Evolutionary conservation across 225 moss, liverwort and hornwort species (phyloP).

Genomic region (Climacium dendroides): DNA sequence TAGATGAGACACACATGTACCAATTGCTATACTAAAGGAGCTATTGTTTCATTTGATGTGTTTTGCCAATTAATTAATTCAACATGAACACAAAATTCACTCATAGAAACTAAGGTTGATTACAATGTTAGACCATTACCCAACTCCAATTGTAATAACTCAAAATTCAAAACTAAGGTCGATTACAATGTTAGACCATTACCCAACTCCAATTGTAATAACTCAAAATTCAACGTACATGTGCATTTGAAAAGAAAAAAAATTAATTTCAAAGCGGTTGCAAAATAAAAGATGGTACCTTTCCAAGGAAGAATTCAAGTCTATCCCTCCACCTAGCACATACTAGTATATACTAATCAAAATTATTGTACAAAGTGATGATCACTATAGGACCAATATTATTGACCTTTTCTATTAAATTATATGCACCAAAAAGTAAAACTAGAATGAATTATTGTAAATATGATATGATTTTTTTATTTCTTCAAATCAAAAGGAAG

Average conservation of each 20-base stretch:
- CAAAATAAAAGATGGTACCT: neutral
- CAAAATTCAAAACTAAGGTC: fast-evolving
- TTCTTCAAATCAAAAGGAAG: neutral
- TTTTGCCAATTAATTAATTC: neutral
- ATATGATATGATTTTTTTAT: neutral
- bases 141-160: neutral
- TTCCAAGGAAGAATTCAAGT: neutral
- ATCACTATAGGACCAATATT: neutral
- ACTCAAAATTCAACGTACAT: fast-evolving
- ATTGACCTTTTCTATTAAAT: neutral
- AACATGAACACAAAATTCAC: neutral
- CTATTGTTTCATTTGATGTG: no score
- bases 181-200: no score
- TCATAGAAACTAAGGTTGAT: no score
- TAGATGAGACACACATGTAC: neutral
- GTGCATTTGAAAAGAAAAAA: neutral
- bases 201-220: neutral
- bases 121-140: no score
- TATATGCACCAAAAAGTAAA: neutral
- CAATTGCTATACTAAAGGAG: neutral
- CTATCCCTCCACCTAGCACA: neutral
- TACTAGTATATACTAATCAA: neutral
- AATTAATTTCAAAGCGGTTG: neutral
- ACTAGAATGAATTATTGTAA: neutral
- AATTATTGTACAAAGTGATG: no score